These are phyloP conservation scores for Paecilomyces niveus DNA, from an alignment of 2,329 filamentous ascomycete species.

Conservation along the genomic window DNA sequence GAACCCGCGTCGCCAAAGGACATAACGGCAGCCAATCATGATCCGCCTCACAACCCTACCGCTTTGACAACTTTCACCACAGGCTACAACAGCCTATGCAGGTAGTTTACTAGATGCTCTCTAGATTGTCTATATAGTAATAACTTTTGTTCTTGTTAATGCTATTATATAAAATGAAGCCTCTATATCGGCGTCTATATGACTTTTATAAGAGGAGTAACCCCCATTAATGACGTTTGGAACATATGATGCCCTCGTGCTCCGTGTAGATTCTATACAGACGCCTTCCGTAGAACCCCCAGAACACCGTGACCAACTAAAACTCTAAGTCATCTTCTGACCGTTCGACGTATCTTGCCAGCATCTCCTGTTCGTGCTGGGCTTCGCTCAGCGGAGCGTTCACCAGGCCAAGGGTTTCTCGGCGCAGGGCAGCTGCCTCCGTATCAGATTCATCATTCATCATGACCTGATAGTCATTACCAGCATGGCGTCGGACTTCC, in stretches of 20 bases:
- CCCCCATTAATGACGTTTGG: background rate
- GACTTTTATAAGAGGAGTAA: background rate
- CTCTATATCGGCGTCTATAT: background rate
- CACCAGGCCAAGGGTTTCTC: slow-evolving; percentile 32
- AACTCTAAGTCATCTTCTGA: slow-evolving; percentile 29
- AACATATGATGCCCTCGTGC: background rate
- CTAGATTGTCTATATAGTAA: background rate
- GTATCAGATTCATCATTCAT: slow-evolving; percentile 33
- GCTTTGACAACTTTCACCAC: slow-evolving; percentile 3
- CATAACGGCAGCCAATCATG: slow-evolving; percentile 30
- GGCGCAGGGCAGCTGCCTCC: slow-evolving; percentile 24
- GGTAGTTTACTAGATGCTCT: background rate
- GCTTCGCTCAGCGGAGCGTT: slow-evolving; percentile 31
- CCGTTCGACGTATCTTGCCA: slow-evolving; percentile 31
- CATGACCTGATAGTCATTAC: slow-evolving; percentile 36
- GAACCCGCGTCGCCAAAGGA: slow-evolving; percentile 18
- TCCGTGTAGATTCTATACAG: background rate
- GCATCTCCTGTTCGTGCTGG: slow-evolving; percentile 33
- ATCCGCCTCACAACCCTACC: slow-evolving; percentile 10
- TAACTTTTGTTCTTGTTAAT: background rate
- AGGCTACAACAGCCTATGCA: background rate
- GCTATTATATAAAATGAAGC: background rate
- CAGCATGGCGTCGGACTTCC: slow-evolving; percentile 29
- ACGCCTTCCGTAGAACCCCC: background rate
- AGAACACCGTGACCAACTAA: slow-evolving; percentile 18